Percentiles rank a stretch among this genome's conserved stretches.
phyloP scores from a whole-genome alignment of 345 rosid species.

The Gossypium arboreum region DNA sequence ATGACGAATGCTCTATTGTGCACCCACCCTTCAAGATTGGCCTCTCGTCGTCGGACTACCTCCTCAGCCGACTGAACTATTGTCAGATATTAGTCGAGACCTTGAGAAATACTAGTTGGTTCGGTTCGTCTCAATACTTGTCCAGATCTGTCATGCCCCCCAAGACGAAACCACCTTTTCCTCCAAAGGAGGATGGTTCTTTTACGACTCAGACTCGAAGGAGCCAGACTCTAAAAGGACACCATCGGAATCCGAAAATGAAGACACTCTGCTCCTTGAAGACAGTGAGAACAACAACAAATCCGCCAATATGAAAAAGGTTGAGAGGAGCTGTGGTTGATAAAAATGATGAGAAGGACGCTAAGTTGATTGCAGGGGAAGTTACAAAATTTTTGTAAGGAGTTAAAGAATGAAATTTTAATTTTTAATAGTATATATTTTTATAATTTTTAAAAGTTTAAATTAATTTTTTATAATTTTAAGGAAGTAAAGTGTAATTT shows the following conservation, averaged over 20 bases:
- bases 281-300: background rate
- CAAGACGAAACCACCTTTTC: background rate
- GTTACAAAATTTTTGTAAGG: too few relatives aligned
- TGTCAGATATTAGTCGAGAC: too few relatives aligned
- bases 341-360: constrained; percentile 17
- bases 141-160: background rate
- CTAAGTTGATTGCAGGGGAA: constrained; percentile 1
- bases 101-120: too few relatives aligned
- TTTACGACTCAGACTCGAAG: background rate
- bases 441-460: too few relatives aligned
- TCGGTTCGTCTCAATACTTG: background rate
- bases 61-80: too few relatives aligned
- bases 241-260: background rate
- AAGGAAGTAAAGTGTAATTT: rapidly evolving
- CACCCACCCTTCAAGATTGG: too few relatives aligned
- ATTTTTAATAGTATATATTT: too few relatives aligned
- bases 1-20: too few relatives aligned
- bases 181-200: background rate
- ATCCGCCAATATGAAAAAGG: background rate
- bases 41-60: too few relatives aligned
- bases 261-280: background rate
- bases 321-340: background rate
- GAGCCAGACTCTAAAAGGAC: background rate
- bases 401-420: too few relatives aligned
- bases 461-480: too few relatives aligned